Base-by-base conservation (phyloP, 768 basidiomycete genomes). In the Rhizopogon vinicolor region DNA sequence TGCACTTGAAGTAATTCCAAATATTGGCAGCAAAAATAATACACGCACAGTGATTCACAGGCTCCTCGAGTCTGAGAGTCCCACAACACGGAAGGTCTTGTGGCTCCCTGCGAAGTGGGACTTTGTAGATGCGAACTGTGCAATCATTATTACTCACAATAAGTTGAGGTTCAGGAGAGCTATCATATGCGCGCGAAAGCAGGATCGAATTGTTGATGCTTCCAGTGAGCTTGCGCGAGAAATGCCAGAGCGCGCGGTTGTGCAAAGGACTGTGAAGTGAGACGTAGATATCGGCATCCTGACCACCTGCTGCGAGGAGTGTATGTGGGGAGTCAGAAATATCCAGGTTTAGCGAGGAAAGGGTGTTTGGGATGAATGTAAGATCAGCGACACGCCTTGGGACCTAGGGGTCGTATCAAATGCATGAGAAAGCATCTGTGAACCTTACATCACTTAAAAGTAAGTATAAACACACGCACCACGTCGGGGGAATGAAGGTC, bases 141-240 rank as follows among this genome's bases (percentile, higher is more conserved):
- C 79, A 77, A 64, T 95, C 92, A 68, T 97, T 97, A 65, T 94
- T 94, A 72, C 87, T 89, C 58, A 95, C 83, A 22, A 84, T 80
- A 43, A 94, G 77, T 8, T 91, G 76, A 0, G 92, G 92, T 62
- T 91, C 89, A 9, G 79, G 77, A 58, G 81, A 82, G 66, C 81
- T 85, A 65, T 86, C 75, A 57, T 82, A 72, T 19, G 86, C 82
- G 35, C 76, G 74, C 8, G 83, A 79, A 37, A 87, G 70, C 53
- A 75, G 61, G 19, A 93, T 83, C 5, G 88, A 88, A 67, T 93
- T 93, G 69, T 92, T 92, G 67, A 2, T 22, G 22, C 22, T 22
- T 22, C 84, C 85, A 1, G 71, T 63, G 16, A 88, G 71, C 18
- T 67, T 69, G 55, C 72, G 73, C 42, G 81, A 80, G 61, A 75